Evolutionary conservation across 352 stramenopile genomes (phyloP), one percentile per base, ranked within the genome.

Genomic region (Peronospora belbahrii): DNA sequence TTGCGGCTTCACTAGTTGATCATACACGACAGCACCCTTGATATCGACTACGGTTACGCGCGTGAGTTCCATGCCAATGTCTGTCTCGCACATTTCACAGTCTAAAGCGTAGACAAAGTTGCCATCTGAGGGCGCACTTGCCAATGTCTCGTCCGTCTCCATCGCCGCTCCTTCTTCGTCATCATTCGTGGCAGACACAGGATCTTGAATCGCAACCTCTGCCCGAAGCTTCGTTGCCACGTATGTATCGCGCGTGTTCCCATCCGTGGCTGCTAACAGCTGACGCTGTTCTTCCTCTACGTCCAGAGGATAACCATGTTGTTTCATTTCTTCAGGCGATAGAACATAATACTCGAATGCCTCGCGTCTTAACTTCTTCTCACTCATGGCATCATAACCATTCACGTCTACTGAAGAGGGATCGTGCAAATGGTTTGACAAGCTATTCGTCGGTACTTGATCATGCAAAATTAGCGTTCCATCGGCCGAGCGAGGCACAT

Each of bases 81-180:
- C 82, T 2, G 84, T 95, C 56, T 93, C 76, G 41, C 83, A 92
- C 84, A 95, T 95, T 47, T 95, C 84, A 53, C 84, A 95, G 43
- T 95, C 84, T 32, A 95, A 36, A n/a, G 78, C 83, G 43, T 83
- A 80, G 31, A 90, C 65, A 23, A 67, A 62, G 1, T 46, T 41
- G 13, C 35, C 23, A 33, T 40, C 24, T 32, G 48, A 56, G 7
- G 42, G 39, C 9, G 22, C 42, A 15, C 14, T 51, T 6, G 34
- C 23, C 23, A 59, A 30, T 3, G 49, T 55, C 38, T 69, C 56
- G 13, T 58, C 46, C 22, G 45, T 56, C 14, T 65, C 55, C 46
- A 62, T 62, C 0, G 49, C 32, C 6, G 43, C 30, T 22, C 45
- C 54, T 53, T 65, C 54, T 36, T 56, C 44, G 4, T 65, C 31